phyloP scores from a whole-genome alignment of 2,329 filamentous ascomycete species.

The Cytospora piceicola region DNA sequence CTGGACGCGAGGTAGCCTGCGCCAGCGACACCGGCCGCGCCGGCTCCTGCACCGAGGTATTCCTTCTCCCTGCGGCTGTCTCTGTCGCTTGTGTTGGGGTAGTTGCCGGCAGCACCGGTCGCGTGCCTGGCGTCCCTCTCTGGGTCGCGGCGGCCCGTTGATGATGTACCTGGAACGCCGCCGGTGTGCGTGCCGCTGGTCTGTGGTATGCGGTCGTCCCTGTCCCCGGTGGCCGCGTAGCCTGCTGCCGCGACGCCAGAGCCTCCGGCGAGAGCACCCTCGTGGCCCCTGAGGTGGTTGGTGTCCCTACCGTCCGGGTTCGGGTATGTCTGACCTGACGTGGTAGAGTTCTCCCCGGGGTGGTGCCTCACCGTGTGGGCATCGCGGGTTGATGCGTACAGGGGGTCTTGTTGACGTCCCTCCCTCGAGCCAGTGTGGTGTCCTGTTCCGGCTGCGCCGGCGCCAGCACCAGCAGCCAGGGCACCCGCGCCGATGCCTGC shows the following conservation, averaged over 20 bases:
- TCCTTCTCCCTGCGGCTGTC: slow-evolving; percentile 12
- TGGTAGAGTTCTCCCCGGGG: not conserved
- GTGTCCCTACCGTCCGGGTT: too few species aligned
- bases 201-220: not conserved
- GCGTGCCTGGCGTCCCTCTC: slow-evolving; percentile 4
- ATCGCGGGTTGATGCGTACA: not conserved
- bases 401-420: not conserved
- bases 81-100: slow-evolving; percentile 8
- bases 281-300: too few species aligned
- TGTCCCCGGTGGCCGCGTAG: slow-evolving; percentile 17
- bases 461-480: slow-evolving; percentile 1
- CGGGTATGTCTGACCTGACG: not conserved
- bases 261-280: not conserved
- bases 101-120: slow-evolving; percentile 21
- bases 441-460: not conserved
- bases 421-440: not conserved
- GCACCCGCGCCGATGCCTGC: slow-evolving; percentile 14
- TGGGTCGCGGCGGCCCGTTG: slow-evolving; percentile 6
- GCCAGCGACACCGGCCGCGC: slow-evolving; percentile 17
- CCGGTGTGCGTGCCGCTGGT: not conserved
- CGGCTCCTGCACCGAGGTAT: slow-evolving; percentile 8
- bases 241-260: slow-evolving; percentile 10
- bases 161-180: not conserved
- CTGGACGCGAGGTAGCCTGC: slow-evolving; percentile 22
- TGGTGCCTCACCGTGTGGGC: not conserved